Conservation (phyloP, 2,329 filamentous ascomycete genomes). For the Colletotrichum navitas region DNA sequence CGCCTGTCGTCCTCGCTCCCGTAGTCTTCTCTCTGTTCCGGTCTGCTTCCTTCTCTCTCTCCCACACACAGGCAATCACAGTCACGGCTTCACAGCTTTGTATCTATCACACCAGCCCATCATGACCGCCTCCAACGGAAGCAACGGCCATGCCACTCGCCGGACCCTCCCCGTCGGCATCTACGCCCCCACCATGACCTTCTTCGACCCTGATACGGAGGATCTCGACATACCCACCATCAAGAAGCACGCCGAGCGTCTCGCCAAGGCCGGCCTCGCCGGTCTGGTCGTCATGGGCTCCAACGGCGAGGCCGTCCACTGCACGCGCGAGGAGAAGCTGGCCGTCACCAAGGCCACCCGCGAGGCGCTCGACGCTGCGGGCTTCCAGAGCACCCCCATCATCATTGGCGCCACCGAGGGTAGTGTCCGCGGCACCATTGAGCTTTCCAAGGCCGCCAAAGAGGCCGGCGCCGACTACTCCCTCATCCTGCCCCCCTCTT, state of each 20-base stretch:
- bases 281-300: constrained; percentile 91
- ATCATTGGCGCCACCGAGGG: constrained; percentile 87
- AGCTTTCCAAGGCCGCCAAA: constrained; percentile 75
- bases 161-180: constrained; percentile 82
- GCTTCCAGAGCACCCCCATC: constrained; percentile 81
- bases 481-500: constrained; percentile 83
- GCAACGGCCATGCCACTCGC: constrained; percentile 49
- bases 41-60: constrained; percentile 1
- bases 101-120: constrained; percentile 25
- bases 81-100: constrained; percentile 34
- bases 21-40: constrained; percentile 22
- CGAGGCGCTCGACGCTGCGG: constrained; percentile 84
- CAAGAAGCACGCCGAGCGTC: constrained; percentile 83
- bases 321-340: constrained; percentile 81
- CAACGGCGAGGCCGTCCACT: constrained; percentile 90
- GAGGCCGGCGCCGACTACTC: constrained; percentile 83
- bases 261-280: constrained; percentile 81
- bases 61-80: constrained; percentile 14
- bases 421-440: constrained; percentile 83
- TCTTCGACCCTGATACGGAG: constrained; percentile 87
- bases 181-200: constrained; percentile 91
- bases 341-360: constrained; percentile 82
- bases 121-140: constrained; percentile 44
- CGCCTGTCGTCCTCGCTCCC: constrained; percentile 40
- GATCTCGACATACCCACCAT: constrained; percentile 85